These are phyloP conservation scores for Yamadazyma dendronema DNA, from an alignment of 1,139 yeast species.

Conservation along the genomic window DNA sequence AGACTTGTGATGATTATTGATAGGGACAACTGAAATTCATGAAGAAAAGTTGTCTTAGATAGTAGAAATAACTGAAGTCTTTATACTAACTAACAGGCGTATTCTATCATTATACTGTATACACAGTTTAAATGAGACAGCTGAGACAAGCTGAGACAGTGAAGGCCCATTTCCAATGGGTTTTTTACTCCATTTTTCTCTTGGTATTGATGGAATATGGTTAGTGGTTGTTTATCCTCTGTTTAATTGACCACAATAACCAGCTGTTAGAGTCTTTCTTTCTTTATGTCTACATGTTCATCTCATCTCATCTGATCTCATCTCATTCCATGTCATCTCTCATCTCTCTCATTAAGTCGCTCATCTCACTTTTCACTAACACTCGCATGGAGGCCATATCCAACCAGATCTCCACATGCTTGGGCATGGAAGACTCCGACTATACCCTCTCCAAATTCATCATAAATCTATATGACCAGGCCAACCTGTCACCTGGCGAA, in stretches of 20 bases:
- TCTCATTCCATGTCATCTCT: too few relatives aligned
- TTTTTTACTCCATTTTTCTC: too few relatives aligned
- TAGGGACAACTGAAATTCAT: conserved; percentile 21
- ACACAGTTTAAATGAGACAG: too few relatives aligned
- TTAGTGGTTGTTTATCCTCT: too few relatives aligned
- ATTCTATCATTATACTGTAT: too few relatives aligned
- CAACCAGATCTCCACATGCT: conserved; percentile 3
- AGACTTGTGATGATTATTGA: conserved; percentile 16
- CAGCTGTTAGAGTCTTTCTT: too few relatives aligned
- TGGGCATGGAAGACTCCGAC: conserved; percentile 33
- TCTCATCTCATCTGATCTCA: conserved; percentile 4
- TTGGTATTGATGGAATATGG: too few relatives aligned
- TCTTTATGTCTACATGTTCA: background rate
- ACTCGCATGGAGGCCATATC: conserved; percentile 3
- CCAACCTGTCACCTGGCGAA: conserved; percentile 12
- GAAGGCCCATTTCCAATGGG: too few relatives aligned
- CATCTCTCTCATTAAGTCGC: too few relatives aligned
- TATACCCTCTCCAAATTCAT: conserved; percentile 58
- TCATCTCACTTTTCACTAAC: too few relatives aligned
- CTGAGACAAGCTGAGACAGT: too few relatives aligned
- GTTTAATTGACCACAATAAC: too few relatives aligned
- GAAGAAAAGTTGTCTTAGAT: conserved; percentile 19
- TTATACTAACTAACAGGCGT: conserved; percentile 5
- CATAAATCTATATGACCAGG: conserved; percentile 42
- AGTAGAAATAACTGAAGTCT: conserved; percentile 18